Conservation (phyloP, 805 yeast species). For the Metschnikowia picachoensis region DNA sequence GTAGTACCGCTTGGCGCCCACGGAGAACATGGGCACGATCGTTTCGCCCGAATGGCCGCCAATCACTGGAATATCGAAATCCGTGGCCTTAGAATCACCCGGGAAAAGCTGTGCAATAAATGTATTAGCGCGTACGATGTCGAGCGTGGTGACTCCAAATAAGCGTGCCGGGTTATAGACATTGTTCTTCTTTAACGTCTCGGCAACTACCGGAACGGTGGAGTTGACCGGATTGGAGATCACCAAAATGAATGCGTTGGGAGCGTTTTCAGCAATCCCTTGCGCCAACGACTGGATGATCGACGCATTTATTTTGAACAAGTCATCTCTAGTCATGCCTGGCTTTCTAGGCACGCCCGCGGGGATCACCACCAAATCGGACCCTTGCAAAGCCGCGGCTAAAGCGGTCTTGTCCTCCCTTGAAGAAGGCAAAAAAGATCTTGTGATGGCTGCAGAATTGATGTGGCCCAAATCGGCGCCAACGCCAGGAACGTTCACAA, state of each 20-base stretch:
- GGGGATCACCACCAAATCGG: conserved; percentile 57
- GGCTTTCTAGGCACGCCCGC: conserved; percentile 95
- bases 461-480: conserved; percentile 87
- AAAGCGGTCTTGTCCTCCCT: conserved; percentile 45
- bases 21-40: conserved; percentile 78
- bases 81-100: conserved; percentile 44
- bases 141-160: conserved; percentile 88
- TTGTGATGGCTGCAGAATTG: conserved; percentile 59
- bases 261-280: conserved; percentile 69
- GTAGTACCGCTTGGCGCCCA: conserved; percentile 34
- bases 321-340: conserved; percentile 90
- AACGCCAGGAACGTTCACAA: conserved; percentile 80
- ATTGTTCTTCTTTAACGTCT: conserved; percentile 64
- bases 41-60: conserved; percentile 98
- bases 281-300: conserved; percentile 72
- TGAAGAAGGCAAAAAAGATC: conserved; percentile 58
- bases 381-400: conserved; percentile 40
- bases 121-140: conserved; percentile 82
- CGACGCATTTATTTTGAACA: conserved; percentile 78
- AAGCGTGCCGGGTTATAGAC: conserved; percentile 68
- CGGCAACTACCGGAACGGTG: conserved; percentile 85
- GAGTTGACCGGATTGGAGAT: conserved; percentile 95
- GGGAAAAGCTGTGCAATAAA: conserved; percentile 59
- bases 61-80: conserved; percentile 65
- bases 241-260: conserved; percentile 72